Evolutionary conservation across 768 basidiomycete genomes (phyloP).

Genomic region (Glaciozyma martinii): DNA sequence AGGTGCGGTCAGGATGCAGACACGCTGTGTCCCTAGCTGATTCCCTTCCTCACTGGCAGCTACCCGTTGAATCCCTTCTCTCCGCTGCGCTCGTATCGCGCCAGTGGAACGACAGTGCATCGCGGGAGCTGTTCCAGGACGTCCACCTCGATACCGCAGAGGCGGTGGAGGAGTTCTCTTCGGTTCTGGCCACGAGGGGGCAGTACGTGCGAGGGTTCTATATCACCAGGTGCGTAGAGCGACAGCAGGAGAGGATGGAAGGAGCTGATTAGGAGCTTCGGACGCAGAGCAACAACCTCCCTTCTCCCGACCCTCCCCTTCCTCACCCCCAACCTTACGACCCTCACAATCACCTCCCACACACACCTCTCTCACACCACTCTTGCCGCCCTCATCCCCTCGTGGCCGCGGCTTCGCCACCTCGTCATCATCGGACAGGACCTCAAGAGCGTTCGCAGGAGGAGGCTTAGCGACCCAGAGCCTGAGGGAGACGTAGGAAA

Average conservation of each 20-base stretch:
- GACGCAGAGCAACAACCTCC: not conserved
- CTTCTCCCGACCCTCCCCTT: not conserved
- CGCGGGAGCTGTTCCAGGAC: not conserved
- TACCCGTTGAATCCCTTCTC: not conserved
- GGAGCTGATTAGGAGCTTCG: not conserved
- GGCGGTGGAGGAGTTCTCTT: not conserved
- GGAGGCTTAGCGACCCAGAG: not conserved
- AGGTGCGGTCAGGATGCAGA: not conserved
- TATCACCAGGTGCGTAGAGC: not conserved
- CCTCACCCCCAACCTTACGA: not conserved
- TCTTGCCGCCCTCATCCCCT: not conserved
- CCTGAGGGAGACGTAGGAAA: not conserved
- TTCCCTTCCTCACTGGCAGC: not conserved
- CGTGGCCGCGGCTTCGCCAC: not conserved
- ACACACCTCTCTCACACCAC: not conserved
- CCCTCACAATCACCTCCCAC: not conserved
- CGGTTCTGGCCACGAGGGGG: not conserved
- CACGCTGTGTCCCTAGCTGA: not conserved
- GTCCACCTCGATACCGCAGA: not conserved
- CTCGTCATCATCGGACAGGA: slow-evolving; percentile 3
- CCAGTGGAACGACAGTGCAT: not conserved
- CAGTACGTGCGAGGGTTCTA: not conserved
- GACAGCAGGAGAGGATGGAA: too few species aligned
- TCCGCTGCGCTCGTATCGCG: not conserved
- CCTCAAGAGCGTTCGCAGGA: not conserved